Base-by-base conservation (phyloP, 164 flowering plant genomes). In the Malania oleifera region DNA sequence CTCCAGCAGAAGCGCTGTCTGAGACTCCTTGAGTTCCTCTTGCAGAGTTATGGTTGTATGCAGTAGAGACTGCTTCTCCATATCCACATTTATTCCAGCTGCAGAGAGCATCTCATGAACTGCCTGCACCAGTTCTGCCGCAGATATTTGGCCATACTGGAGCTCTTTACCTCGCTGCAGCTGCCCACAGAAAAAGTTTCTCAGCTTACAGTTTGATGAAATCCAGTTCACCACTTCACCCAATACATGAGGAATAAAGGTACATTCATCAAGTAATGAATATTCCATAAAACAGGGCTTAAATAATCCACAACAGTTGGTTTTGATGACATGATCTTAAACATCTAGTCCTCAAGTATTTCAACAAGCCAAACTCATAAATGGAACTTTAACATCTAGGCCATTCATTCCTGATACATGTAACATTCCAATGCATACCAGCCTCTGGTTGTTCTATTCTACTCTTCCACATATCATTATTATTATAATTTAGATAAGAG, bases 31-130 rank as follows among this genome's bases (percentile, higher is more conserved):
- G n/a, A 90, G 74, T 63, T 85, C 81, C 67, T 93, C 96, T 70
- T 88, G 87, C 59, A 90, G 75, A 26, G 81, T 73, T 34, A 90
- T 57, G 38, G 87, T 75, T 62, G 81, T 77, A 64, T 81, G 83
- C 63, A 93, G 67, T 18, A 90, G 73, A 35, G 88, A 78, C 66
- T 88, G 96, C 75, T 81, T 83, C 74, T 90, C 97, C 35, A 74
- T 67, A 66, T 89, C 97, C 79, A 93, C 75, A 70, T 67, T 73
- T 56, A 93, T 67, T 22, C 99, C 99, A 63, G 95, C 97, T 15
- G 96, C 83, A 43, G 87, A 82, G 53, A 93, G 91, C 91, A 93
- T 88, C 70, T 90, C 97, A 59, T 81, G 84, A 57, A 93, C 96
- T 60, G 99, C 96, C 66, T 90, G 87, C 59, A 90, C 95, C 61